phyloP scores from a whole-genome alignment of 129 eudicot genomes.

The Heracleum sosnowskyi region DNA sequence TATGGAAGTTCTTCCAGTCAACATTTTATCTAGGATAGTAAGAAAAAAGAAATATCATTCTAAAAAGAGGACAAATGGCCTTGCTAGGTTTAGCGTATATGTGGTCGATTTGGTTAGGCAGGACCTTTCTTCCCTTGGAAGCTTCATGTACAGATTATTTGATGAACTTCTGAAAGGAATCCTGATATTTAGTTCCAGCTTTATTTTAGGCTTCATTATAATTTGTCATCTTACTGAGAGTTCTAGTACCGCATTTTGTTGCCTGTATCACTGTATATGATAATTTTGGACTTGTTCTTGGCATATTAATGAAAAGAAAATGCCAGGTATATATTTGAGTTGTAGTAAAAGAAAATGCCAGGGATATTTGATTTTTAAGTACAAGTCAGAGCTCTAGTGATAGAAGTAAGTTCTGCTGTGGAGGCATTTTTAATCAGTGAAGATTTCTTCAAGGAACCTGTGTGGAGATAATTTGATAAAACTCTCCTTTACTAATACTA shows the following conservation, averaged over 20 bases:
- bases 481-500: too few relatives aligned
- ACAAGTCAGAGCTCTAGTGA: neutral
- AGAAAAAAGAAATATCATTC: neutral
- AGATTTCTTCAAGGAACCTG: too few relatives aligned
- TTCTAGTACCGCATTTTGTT: neutral
- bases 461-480: too few relatives aligned
- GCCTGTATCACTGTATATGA: neutral
- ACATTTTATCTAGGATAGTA: conserved; percentile 10
- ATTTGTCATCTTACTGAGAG: neutral
- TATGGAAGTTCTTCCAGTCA: conserved; percentile 15
- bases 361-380: too few relatives aligned
- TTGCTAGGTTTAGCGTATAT: conserved; percentile 20
- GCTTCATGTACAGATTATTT: conserved; percentile 15
- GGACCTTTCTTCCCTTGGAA: conserved; percentile 3
- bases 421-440: too few relatives aligned
- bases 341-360: neutral
- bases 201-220: neutral
- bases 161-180: conserved; percentile 1
- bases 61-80: neutral
- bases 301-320: neutral
- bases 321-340: neutral
- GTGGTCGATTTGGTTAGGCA: conserved; percentile 11
- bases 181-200: neutral
- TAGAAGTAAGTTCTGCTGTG: neutral
- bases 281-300: neutral